These are phyloP conservation scores for Phytophthora tentaculata DNA, from an alignment of 352 stramenopile genomes.

Conservation along the genomic window DNA sequence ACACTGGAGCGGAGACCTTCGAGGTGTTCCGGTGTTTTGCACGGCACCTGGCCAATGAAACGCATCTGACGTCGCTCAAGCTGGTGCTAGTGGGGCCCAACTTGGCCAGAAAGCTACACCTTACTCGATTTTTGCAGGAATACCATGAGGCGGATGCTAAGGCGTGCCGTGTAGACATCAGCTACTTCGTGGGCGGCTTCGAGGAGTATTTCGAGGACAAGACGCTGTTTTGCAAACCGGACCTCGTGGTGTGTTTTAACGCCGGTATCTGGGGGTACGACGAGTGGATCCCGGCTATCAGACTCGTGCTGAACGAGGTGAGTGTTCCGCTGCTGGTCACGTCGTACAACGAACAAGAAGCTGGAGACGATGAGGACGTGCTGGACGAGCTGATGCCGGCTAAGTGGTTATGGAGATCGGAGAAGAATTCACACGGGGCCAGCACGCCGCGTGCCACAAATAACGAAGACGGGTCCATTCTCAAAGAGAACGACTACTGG, in stretches of 20 bases:
- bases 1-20: slow-evolving; percentile 59
- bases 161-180: slow-evolving; percentile 49
- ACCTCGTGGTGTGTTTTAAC: slow-evolving; percentile 85
- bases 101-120: slow-evolving; percentile 62
- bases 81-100: slow-evolving; percentile 83
- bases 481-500: slow-evolving; percentile 86
- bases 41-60: slow-evolving; percentile 43
- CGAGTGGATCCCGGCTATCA: slow-evolving; percentile 80
- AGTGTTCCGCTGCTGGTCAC: slow-evolving; percentile 76
- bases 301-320: slow-evolving; percentile 62
- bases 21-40: slow-evolving; percentile 63
- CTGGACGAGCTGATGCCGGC: slow-evolving; percentile 55
- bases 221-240: slow-evolving; percentile 48
- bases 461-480: slow-evolving; percentile 58
- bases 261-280: slow-evolving; percentile 90
- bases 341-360: slow-evolving; percentile 87
- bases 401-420: slow-evolving; percentile 74
- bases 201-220: slow-evolving; percentile 62
- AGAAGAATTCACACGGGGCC: slow-evolving; percentile 74
- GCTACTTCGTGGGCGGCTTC: slow-evolving; percentile 80
- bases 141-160: slow-evolving; percentile 15
- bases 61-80: slow-evolving; percentile 41
- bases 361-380: slow-evolving; percentile 78
- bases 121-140: slow-evolving; percentile 30
- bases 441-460: slow-evolving; percentile 52